These are phyloP conservation scores for Naegleria gruberi DNA, from an alignment of 208 protist genomes.

Conservation along the genomic window DNA sequence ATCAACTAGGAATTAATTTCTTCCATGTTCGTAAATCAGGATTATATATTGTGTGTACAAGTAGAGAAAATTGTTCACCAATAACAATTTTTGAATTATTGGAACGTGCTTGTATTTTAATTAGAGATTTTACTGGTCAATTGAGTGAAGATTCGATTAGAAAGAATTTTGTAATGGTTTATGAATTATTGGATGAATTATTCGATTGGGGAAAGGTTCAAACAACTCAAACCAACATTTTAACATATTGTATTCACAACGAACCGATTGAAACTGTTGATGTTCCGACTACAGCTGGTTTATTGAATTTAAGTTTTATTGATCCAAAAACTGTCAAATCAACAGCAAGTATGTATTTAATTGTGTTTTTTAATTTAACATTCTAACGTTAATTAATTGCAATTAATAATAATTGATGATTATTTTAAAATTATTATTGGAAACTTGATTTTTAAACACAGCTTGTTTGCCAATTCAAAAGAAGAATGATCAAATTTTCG, in stretches of 20 bases:
- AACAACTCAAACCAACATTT: constrained; percentile 57
- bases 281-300: background rate
- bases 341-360: background rate
- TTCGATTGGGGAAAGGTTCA: constrained; percentile 71
- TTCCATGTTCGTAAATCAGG: constrained; percentile 54
- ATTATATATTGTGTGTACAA: constrained; percentile 69
- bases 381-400: no score
- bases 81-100: constrained; percentile 65
- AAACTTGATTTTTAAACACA: background rate
- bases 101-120: constrained; percentile 51
- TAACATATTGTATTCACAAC: constrained; percentile 67
- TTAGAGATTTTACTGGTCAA: constrained; percentile 71
- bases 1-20: constrained; percentile 57
- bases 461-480: constrained; percentile 7
- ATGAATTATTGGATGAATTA: constrained; percentile 80
- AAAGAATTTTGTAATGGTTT: constrained; percentile 74
- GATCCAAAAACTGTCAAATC: background rate
- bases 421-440: background rate
- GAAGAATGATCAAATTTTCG: constrained; percentile 73
- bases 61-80: constrained; percentile 57
- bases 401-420: no score
- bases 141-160: constrained; percentile 70
- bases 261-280: constrained; percentile 41
- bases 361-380: no score
- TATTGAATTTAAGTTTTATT: background rate